Evolutionary conservation across 2,329 filamentous ascomycete genomes (phyloP).

Genomic region (Epicoccum nigrum): DNA sequence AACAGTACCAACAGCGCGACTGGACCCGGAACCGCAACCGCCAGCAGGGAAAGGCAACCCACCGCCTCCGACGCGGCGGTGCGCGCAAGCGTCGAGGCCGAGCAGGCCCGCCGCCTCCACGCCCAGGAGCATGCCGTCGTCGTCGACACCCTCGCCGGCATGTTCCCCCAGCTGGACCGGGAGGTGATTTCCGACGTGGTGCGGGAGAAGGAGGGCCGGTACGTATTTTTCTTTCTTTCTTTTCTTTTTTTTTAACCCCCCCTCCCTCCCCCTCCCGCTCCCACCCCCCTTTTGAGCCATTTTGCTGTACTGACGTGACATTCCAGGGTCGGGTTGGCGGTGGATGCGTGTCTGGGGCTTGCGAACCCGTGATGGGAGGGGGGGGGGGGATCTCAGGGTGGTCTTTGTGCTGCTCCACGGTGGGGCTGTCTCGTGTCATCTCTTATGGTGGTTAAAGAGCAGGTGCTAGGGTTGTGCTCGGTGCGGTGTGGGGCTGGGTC

Average conservation of each 20-base stretch:
- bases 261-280: no score
- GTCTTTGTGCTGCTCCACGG: no score
- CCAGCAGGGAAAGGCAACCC: no score
- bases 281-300: no score
- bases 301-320: conserved; percentile 1
- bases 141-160: conserved; percentile 90
- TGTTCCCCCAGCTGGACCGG: conserved; percentile 94
- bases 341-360: conserved; percentile 56
- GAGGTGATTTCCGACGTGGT: conserved; percentile 98
- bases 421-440: no score
- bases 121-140: conserved; percentile 86
- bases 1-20: conserved; percentile 23
- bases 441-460: no score
- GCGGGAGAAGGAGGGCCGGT: conserved; percentile 92
- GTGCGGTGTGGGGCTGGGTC: no score
- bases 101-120: conserved; percentile 83
- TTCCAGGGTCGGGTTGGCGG: conserved; percentile 53
- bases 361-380: conserved; percentile 39
- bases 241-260: not conserved
- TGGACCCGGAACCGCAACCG: no score
- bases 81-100: conserved; percentile 83
- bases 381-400: not conserved
- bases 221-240: conserved; percentile 54
- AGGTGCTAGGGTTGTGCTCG: no score
- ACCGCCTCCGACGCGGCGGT: no score